Evolutionary conservation across 1,284 basidiomycete species (phyloP), one percentile per base, ranked within the genome.

Genomic region (Sporisorium iseilematis-ciliati): DNA sequence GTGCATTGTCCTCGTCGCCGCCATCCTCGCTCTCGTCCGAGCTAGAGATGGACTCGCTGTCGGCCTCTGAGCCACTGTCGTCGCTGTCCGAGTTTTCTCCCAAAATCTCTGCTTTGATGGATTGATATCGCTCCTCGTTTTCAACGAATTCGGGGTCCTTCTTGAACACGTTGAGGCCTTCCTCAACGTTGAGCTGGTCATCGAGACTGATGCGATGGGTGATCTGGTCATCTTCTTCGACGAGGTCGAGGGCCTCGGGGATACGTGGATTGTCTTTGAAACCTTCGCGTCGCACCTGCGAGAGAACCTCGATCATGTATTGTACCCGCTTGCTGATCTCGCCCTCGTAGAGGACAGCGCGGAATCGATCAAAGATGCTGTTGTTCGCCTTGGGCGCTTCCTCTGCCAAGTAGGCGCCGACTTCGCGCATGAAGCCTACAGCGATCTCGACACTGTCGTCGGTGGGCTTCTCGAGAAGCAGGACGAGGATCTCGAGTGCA

Each of bases 361-460:
- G 91, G 90, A 99, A 98, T 41, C 95, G 92, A 85, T 98, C 97
- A 84, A 91, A 98, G 45, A 97, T 92, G 54, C 91, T 92, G 42
- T 93, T 92, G 83, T 94, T 97, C 67, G 94, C 95, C 85, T 95
- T 95, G 21, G 96, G 94, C 3, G 93, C 92, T 85, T 94, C 93
- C 87, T 99, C 96, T 0, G 91, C 88, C 6, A 99, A 90, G 88
- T 94, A 98, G 0, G 95, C 92, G 62, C 97, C 97, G 45, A 97
- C 94, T 88, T 99, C 96, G 35, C 95, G 92, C 88, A 93, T 97
- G 86, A 99, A 96, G 7, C 94, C 93, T 48, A 98, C 95, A 0
- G 96, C 95, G 76, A 99, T 95, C 87, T 99, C 96, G 78, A 99
- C 96, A 4, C 93, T 94, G 86, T 98, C 97, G 82, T 98, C 95